phyloP scores from a whole-genome alignment of 768 basidiomycete species.

The Rhodosporidiobolus sp. region DNA sequence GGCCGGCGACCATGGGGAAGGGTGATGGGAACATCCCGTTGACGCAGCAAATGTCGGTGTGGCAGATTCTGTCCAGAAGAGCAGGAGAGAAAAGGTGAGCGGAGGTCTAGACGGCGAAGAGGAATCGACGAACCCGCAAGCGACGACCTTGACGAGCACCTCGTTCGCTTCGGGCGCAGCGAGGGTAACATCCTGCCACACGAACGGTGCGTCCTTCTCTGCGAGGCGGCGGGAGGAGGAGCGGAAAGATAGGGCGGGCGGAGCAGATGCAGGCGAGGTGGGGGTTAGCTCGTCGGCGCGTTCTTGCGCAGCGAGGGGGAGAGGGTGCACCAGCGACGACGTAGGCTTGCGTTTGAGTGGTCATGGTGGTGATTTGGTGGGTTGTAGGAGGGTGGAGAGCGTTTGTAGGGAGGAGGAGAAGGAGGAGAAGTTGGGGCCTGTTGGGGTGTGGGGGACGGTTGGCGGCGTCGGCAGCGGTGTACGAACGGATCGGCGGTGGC shows the following conservation, averaged over 20 bases:
- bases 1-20: conserved; percentile 5
- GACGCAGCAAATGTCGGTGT: conserved; percentile 28
- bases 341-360: conserved; percentile 5
- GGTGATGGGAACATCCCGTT: neutral
- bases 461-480: no score
- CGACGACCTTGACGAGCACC: conserved; percentile 35
- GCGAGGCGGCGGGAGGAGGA: neutral
- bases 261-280: no score
- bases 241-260: no score
- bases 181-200: conserved; percentile 18
- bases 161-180: conserved; percentile 26
- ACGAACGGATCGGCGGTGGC: no score
- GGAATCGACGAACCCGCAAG: neutral
- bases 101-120: no score
- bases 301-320: neutral
- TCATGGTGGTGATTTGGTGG: neutral
- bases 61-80: conserved; percentile 26
- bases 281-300: no score
- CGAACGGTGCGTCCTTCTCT: conserved; percentile 25
- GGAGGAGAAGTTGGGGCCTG: no score
- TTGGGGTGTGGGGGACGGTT: no score
- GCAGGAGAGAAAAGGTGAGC: neutral
- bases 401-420: neutral
- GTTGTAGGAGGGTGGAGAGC: neutral
- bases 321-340: conserved; percentile 1